Evolutionary conservation across 352 stramenopile species (phyloP).

Genomic region (Globisporangium echinulatum): DNA sequence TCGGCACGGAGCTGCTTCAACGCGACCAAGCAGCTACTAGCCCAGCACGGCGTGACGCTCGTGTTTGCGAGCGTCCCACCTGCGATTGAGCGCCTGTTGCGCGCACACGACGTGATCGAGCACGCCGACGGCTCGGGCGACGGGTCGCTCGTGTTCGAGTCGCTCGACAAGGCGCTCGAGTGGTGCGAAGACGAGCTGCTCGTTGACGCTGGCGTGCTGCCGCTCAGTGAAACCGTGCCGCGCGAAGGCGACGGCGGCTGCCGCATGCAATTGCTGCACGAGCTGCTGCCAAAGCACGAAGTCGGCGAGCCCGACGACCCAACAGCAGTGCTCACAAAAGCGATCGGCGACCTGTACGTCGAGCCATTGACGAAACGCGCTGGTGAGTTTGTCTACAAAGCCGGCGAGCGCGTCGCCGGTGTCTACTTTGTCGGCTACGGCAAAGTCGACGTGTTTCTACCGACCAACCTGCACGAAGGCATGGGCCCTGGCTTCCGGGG

Average conservation of each 20-base stretch:
- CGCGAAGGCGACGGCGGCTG: constrained; percentile 23
- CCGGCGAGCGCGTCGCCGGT: constrained; percentile 50
- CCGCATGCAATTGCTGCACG: constrained; percentile 55
- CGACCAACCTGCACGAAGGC: constrained; percentile 69
- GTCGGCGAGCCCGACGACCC: constrained; percentile 8
- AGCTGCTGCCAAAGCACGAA: constrained; percentile 41
- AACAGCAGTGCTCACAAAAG: constrained; percentile 35
- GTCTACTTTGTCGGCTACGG: constrained; percentile 82
- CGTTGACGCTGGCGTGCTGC: constrained; percentile 57
- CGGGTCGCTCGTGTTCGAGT: constrained; percentile 76
- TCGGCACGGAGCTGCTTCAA: constrained; percentile 85
- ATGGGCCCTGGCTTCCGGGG: constrained; percentile 75
- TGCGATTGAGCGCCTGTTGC: constrained; percentile 63
- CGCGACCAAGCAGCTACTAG: constrained; percentile 74
- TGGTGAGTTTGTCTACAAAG: constrained; percentile 64
- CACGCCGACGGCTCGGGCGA: constrained; percentile 39
- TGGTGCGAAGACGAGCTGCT: constrained; percentile 85
- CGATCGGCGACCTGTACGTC: constrained; percentile 71
- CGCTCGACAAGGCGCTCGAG: constrained; percentile 75
- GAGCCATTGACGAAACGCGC: constrained; percentile 45
- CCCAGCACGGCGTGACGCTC: constrained; percentile 68
- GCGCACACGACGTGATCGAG: constrained; percentile 78
- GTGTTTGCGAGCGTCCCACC: constrained; percentile 70
- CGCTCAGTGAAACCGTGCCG: constrained; percentile 47
- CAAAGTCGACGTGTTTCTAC: constrained; percentile 83